Percentiles rank a stretch among this genome's conserved stretches.
Evolutionary conservation across 2,329 filamentous ascomycete genomes (phyloP).

Genomic region (Microascus cirrosus): DNA sequence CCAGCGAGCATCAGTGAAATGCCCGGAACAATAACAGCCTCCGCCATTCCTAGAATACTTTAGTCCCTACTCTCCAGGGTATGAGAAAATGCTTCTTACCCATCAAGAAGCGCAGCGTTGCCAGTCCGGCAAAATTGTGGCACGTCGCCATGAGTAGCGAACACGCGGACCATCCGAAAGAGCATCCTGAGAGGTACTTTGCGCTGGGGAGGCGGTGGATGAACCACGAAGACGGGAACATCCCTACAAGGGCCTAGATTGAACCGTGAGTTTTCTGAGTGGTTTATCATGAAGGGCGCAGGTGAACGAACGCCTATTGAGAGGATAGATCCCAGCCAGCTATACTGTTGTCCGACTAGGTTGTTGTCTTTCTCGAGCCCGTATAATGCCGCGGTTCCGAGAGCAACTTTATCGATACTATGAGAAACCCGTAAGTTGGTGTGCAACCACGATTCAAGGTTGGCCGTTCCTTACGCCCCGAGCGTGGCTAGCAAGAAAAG

Average conservation of each 20-base stretch:
- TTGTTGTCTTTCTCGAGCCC: too few species aligned
- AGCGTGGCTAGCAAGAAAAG: background rate
- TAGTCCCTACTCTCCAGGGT: too few species aligned
- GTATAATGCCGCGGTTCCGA: too few species aligned
- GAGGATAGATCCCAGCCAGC: too few species aligned
- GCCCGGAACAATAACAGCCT: slow-evolving; percentile 33
- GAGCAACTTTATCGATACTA: too few species aligned
- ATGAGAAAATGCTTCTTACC: too few species aligned
- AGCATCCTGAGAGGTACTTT: background rate
- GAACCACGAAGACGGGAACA: background rate
- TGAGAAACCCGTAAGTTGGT: too few species aligned
- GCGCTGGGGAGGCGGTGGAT: slow-evolving; percentile 14
- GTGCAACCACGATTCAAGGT: too few species aligned
- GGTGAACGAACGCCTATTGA: too few species aligned
- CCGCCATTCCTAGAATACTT: slow-evolving; percentile 15
- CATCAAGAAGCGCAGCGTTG: slow-evolving; percentile 27
- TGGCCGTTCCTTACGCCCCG: background rate
- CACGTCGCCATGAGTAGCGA: slow-evolving; percentile 29
- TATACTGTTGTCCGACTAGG: too few species aligned
- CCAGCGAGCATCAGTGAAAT: slow-evolving; percentile 38
- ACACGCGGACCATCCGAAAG: slow-evolving; percentile 17
- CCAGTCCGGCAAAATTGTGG: slow-evolving; percentile 27
- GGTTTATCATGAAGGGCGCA: too few species aligned
- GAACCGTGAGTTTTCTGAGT: too few species aligned
- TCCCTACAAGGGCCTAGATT: background rate